Evolutionary conservation across 495 filamentous ascomycete species (phyloP).

Genomic region (Penicillium fimorum): DNA sequence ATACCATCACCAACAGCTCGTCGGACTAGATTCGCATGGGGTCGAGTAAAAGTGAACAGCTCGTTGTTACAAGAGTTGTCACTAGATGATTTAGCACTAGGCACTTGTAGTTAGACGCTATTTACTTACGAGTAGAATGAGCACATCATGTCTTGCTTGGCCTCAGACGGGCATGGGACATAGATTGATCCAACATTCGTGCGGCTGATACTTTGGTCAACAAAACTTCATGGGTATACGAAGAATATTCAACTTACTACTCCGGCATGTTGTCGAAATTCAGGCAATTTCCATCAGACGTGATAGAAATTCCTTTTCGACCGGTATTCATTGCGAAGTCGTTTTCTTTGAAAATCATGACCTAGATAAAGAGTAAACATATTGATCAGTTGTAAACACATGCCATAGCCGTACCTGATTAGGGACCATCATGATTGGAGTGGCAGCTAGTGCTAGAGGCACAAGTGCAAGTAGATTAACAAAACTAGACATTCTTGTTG

Average conservation of each 20-base stretch:
- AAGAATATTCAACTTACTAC: not conserved
- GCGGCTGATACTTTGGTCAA: not conserved
- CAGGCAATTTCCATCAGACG: slow-evolving; percentile 1
- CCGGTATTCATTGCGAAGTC: not conserved
- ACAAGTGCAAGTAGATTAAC: not conserved
- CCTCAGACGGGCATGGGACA: slow-evolving; percentile 1
- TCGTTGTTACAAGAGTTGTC: not conserved
- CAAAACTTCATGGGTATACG: not conserved
- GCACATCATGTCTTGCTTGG: not conserved
- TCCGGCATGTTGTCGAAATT: not conserved
- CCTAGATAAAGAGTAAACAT: not conserved
- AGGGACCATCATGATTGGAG: not conserved
- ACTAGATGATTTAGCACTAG: not conserved
- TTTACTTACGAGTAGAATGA: slow-evolving; percentile 4
- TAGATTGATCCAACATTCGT: slow-evolving; percentile 7
- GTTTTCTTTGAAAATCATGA: slow-evolving; percentile 7
- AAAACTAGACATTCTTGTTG: not conserved
- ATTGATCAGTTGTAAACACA: not conserved
- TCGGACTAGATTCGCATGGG: not conserved
- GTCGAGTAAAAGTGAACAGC: slow-evolving; percentile 6
- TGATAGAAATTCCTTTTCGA: not conserved
- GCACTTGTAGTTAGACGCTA: no score
- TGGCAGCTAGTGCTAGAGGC: slow-evolving; percentile 7
- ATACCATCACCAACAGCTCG: not conserved
- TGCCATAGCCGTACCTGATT: not conserved